phyloP scores from a whole-genome alignment of 2,329 filamentous ascomycete genomes.

The Xylaria sp. region DNA sequence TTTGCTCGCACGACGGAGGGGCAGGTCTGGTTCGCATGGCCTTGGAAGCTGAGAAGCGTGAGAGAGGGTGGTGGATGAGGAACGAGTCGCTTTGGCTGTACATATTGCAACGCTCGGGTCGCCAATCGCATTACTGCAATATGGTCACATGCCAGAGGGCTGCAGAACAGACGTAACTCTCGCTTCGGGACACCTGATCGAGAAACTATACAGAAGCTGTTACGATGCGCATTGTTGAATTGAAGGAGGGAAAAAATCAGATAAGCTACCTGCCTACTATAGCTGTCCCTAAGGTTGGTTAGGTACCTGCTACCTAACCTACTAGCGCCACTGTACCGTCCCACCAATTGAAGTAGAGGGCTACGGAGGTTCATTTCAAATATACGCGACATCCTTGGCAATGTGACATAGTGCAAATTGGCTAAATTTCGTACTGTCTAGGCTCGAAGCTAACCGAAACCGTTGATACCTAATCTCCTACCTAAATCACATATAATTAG shows the following conservation, averaged over 20 bases:
- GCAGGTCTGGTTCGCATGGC: not conserved
- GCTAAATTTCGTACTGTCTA: no score
- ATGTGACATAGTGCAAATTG: no score
- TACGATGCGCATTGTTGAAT: slow-evolving; percentile 1
- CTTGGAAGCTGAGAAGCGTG: slow-evolving; percentile 20
- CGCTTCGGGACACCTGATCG: not conserved
- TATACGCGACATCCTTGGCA: no score
- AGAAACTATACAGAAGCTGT: not conserved
- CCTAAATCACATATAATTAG: no score
- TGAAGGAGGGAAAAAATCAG: not conserved
- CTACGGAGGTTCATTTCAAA: no score
- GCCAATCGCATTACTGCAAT: slow-evolving; percentile 44
- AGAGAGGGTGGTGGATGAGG: slow-evolving; percentile 27
- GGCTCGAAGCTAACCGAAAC: no score
- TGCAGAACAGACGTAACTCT: not conserved
- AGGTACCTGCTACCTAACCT: not conserved
- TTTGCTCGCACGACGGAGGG: not conserved
- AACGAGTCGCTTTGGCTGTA: slow-evolving; percentile 37
- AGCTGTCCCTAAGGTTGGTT: no score
- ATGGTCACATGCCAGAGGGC: slow-evolving; percentile 34
- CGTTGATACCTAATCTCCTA: no score
- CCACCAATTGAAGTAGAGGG: no score
- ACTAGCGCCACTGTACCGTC: not conserved
- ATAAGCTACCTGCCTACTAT: no score
- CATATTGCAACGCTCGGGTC: slow-evolving; percentile 40